Evolutionary conservation across 208 protist genomes (phyloP).

Genomic region (Baffinella frigidus): DNA sequence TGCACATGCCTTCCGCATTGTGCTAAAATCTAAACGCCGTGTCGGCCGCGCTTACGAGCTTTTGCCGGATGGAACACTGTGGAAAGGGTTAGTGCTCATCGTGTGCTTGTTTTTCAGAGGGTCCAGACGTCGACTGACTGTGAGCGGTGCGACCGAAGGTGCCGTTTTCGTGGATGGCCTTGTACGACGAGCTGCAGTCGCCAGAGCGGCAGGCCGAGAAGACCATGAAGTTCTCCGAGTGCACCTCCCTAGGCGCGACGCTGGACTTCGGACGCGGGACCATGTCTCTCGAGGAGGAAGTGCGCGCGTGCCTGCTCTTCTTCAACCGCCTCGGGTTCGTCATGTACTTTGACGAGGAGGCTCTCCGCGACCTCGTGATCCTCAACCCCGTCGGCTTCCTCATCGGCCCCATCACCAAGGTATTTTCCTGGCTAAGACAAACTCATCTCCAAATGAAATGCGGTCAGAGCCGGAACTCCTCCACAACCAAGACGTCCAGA

Average conservation of each 20-base stretch:
- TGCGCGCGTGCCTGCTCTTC: background rate
- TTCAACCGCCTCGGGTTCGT: slow-evolving; percentile 16
- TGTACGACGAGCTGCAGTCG: background rate
- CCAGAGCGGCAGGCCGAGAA: background rate
- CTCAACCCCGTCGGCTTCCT: background rate
- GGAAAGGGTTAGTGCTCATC: too few relatives aligned
- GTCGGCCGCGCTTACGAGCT: too few relatives aligned
- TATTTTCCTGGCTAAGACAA: too few relatives aligned
- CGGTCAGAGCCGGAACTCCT: too few relatives aligned
- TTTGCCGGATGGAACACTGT: too few relatives aligned
- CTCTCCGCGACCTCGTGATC: slow-evolving; percentile 15
- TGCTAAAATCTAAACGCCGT: too few relatives aligned
- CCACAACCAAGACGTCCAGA: too few relatives aligned
- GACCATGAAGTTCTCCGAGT: background rate
- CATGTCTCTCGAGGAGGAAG: background rate
- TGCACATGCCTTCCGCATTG: too few relatives aligned
- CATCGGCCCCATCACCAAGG: background rate
- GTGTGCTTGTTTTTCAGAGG: too few relatives aligned
- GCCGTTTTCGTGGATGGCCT: background rate
- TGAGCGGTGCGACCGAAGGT: too few relatives aligned
- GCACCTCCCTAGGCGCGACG: background rate
- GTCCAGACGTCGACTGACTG: too few relatives aligned
- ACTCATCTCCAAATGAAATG: too few relatives aligned
- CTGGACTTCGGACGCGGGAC: background rate
- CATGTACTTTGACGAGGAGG: slow-evolving; percentile 2